phyloP scores from a whole-genome alignment of 2,329 filamentous ascomycete species.

The Xylariaceae sp. region DNA sequence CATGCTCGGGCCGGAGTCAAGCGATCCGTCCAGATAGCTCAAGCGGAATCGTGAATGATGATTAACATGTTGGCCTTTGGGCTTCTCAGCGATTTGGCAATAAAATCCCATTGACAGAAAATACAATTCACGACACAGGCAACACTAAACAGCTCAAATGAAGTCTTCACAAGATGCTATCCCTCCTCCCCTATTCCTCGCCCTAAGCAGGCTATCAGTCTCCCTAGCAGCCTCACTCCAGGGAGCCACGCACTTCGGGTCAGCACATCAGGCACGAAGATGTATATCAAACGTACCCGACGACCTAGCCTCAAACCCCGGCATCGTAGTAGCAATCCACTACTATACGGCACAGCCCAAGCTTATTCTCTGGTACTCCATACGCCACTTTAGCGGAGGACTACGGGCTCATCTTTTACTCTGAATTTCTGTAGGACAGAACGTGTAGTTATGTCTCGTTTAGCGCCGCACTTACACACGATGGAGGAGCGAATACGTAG shows the following conservation, averaged over 20 bases:
- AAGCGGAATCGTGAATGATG: too few species aligned
- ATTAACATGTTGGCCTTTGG: too few species aligned
- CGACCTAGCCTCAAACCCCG: constrained; percentile 36
- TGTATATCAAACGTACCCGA: constrained; percentile 42
- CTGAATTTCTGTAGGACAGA: constrained; percentile 46
- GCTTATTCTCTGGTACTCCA: constrained; percentile 45
- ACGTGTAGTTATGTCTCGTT: constrained; percentile 50
- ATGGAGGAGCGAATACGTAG: constrained; percentile 56
- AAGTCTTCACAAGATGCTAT: too few species aligned
- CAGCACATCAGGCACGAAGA: constrained; percentile 39
- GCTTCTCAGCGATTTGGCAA: too few species aligned
- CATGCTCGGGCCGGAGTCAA: too few species aligned
- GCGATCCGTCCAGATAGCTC: too few species aligned
- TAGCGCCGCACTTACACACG: constrained; percentile 45
- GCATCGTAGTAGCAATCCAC: constrained; percentile 50
- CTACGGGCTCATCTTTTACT: constrained; percentile 51
- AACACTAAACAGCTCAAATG: too few species aligned
- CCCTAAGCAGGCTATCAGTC: constrained; percentile 12
- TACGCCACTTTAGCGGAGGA: constrained; percentile 42
- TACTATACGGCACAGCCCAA: constrained; percentile 49
- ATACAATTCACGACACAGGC: too few species aligned
- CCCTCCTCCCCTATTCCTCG: constrained; percentile 1
- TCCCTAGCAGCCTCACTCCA: constrained; percentile 18
- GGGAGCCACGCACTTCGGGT: constrained; percentile 28
- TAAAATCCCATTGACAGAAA: too few species aligned